phyloP scores from a whole-genome alignment of 2,329 filamentous ascomycete genomes.

The Phaeosphaeriaceae sp. region DNA sequence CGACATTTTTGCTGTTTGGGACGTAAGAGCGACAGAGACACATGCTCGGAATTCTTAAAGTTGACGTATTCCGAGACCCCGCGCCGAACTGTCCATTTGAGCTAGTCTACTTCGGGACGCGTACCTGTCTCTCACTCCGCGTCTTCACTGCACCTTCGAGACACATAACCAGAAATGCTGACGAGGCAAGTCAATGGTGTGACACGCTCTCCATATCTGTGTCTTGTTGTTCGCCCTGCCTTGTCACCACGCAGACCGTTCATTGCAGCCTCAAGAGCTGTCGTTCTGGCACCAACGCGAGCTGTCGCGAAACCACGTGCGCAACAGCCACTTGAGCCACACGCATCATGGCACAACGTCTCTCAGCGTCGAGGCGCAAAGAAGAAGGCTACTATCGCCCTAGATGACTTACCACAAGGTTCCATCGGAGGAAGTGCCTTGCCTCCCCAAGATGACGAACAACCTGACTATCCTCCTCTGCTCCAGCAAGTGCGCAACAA shows the following conservation, averaged over 20 bases:
- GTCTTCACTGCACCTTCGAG: conserved; percentile 1
- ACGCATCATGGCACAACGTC: conserved; percentile 16
- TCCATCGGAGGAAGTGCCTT: conserved; percentile 54
- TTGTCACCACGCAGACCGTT: neutral
- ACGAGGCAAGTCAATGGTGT: conserved; percentile 10
- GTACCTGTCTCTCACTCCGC: conserved; percentile 17
- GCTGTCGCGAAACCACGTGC: conserved; percentile 39
- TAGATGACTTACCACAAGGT: conserved; percentile 63
- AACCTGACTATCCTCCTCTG: conserved; percentile 80
- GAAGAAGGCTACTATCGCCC: conserved; percentile 42
- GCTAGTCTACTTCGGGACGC: conserved; percentile 29
- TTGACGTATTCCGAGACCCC: conserved; percentile 31
- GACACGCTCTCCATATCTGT: conserved; percentile 7
- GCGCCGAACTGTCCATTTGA: conserved; percentile 19
- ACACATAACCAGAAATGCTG: conserved; percentile 23
- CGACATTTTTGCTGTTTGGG: conserved; percentile 60
- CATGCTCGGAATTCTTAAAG: conserved; percentile 16
- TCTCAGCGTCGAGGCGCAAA: conserved; percentile 49
- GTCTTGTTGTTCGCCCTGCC: neutral
- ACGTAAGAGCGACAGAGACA: conserved; percentile 6
- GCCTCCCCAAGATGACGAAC: conserved; percentile 52
- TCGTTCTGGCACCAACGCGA: conserved; percentile 30
- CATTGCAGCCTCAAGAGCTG: neutral
- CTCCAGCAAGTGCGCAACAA: conserved; percentile 85
- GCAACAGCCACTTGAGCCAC: conserved; percentile 2